Evolutionary conservation across 352 stramenopile genomes (phyloP).

Genomic region (Phytophthora nicotianae): DNA sequence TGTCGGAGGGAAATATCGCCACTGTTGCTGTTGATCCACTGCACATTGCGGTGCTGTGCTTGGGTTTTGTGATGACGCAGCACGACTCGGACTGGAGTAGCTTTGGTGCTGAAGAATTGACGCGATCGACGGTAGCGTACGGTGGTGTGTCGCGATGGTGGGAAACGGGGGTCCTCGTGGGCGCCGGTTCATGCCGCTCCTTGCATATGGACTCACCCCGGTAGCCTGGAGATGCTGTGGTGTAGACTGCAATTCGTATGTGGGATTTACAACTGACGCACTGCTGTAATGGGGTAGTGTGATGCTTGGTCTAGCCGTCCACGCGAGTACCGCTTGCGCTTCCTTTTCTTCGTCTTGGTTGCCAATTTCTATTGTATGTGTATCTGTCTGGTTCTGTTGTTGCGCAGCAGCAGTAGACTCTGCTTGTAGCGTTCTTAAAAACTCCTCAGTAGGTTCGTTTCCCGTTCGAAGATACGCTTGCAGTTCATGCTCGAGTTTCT

Average conservation of each 20-base stretch:
- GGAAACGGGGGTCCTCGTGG: constrained; percentile 12
- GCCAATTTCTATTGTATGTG: background rate
- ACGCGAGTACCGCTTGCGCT: constrained; percentile 6
- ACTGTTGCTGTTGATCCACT: constrained; percentile 19
- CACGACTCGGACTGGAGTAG: constrained; percentile 40
- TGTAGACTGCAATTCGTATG: constrained; percentile 5
- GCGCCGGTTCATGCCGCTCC: constrained; percentile 4
- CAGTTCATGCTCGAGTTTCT: constrained; percentile 47
- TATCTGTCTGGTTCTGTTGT: background rate
- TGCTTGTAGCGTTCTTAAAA: constrained; percentile 23
- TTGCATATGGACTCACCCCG: background rate
- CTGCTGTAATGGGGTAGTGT: constrained; percentile 2
- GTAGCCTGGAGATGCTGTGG: background rate
- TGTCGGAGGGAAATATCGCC: constrained; percentile 34
- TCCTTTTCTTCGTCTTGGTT: constrained; percentile 29
- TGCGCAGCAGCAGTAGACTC: constrained; percentile 9
- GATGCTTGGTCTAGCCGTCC: constrained; percentile 30
- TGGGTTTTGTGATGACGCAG: constrained; percentile 26
- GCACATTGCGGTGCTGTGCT: background rate
- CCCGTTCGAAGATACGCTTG: constrained; percentile 54
- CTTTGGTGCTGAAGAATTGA: constrained; percentile 48
- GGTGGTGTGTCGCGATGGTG: constrained; percentile 35
- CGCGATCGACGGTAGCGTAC: constrained; percentile 42
- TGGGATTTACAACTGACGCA: background rate
- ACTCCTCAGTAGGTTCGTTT: constrained; percentile 40